A percentile compares a stretch with the other conserved stretches of the same genome.
phyloP scores from a whole-genome alignment of 345 rosid species.

The Populus euphratica region DNA sequence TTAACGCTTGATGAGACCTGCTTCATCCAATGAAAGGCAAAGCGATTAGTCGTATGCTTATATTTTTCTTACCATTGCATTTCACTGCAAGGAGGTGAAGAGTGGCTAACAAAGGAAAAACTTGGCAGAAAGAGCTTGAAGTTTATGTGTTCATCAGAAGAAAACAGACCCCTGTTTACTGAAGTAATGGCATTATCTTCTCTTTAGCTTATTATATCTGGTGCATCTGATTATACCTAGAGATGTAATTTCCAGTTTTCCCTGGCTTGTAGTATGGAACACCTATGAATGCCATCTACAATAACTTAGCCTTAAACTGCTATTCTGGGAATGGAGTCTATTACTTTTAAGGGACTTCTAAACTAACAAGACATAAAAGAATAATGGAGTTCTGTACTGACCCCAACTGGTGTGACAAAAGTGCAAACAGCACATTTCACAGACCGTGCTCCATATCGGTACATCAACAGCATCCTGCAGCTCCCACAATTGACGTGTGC shows the following conservation, averaged over 20 bases:
- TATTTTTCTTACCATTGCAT: too few relatives aligned
- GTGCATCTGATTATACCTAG: neutral
- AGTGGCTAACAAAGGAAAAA: neutral
- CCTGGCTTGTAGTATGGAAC: neutral
- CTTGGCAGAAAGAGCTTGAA: neutral
- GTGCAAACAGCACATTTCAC: constrained; percentile 96
- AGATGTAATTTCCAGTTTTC: neutral
- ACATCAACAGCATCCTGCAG: constrained; percentile 94
- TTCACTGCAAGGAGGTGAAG: too few relatives aligned
- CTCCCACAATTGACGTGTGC: constrained; percentile 93
- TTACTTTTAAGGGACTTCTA: neutral
- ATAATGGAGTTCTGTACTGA: constrained; percentile 23
- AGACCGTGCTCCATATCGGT: constrained; percentile 86
- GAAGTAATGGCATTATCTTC: neutral
- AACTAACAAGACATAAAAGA: neutral
- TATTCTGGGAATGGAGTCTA: neutral
- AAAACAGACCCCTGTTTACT: neutral
- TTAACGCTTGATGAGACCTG: constrained; percentile 78
- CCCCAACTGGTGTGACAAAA: constrained; percentile 85
- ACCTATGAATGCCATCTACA: neutral
- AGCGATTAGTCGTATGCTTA: too few relatives aligned
- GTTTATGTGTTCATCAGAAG: neutral
- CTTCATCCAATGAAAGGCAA: constrained; percentile 18
- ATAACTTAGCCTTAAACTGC: neutral
- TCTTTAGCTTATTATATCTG: neutral